Evolutionary conservation across 2,329 filamentous ascomycete genomes (phyloP).

Genomic region (Gaeumannomyces tritici): DNA sequence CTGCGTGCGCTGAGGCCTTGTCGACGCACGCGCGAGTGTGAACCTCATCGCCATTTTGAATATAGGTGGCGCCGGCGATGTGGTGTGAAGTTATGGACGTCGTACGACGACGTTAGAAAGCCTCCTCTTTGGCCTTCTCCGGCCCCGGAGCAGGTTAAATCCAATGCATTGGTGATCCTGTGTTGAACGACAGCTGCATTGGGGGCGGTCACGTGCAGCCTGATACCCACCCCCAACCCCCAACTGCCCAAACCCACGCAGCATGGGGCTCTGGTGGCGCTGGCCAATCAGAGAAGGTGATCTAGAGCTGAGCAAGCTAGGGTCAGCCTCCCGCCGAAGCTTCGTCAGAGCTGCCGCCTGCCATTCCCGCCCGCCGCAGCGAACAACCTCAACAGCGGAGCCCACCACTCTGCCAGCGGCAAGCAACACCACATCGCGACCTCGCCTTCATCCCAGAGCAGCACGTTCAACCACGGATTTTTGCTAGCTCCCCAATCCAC

Average conservation of each 20-base stretch:
- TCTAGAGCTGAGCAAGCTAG: slow-evolving; percentile 1
- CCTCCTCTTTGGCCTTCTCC: too few species aligned
- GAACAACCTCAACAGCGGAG: not conserved
- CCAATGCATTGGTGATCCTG: not conserved
- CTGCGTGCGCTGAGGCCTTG: not conserved
- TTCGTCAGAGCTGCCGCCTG: slow-evolving; percentile 21
- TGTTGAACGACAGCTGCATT: not conserved
- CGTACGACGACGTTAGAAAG: too few species aligned
- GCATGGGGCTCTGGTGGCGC: not conserved
- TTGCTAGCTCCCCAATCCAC: not conserved
- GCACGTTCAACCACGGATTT: not conserved
- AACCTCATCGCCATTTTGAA: slow-evolving; percentile 3
- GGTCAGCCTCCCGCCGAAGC: slow-evolving; percentile 7
- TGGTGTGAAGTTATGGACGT: too few species aligned
- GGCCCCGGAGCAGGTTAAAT: not conserved
- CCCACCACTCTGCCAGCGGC: not conserved
- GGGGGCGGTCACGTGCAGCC: not conserved
- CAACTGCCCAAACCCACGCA: not conserved
- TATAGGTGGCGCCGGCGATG: not conserved
- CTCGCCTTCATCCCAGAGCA: not conserved
- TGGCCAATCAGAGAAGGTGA: not conserved
- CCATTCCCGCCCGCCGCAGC: slow-evolving; percentile 5
- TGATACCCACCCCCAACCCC: not conserved
- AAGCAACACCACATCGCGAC: not conserved
- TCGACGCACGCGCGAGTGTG: not conserved